phyloP scores from a whole-genome alignment of 768 basidiomycete species.

The Auriscalpium microsporum region DNA sequence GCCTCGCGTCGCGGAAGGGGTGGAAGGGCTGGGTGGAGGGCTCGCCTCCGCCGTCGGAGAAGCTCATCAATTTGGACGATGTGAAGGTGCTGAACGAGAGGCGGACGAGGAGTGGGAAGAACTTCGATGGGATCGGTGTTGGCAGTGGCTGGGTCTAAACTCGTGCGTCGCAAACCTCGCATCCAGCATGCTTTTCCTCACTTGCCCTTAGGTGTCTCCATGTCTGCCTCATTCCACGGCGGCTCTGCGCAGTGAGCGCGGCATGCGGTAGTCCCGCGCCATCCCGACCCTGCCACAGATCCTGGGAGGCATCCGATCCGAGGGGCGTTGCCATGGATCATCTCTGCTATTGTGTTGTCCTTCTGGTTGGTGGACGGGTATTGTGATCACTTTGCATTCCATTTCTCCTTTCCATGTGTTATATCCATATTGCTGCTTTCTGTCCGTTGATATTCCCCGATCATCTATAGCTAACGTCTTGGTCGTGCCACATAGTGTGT shows the following conservation, averaged over 20 bases:
- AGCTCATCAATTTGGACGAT: slow-evolving; percentile 73
- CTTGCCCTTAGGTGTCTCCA: slow-evolving; percentile 14
- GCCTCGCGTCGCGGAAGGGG: slow-evolving; percentile 61
- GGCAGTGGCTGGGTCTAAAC: slow-evolving; percentile 74
- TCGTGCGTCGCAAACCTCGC: slow-evolving; percentile 28
- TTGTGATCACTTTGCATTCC: too few species aligned
- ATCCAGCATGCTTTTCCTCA: slow-evolving; percentile 45
- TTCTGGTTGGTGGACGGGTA: too few species aligned
- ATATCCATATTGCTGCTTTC: background rate
- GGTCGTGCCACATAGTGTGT: background rate
- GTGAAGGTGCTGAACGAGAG: slow-evolving; percentile 65
- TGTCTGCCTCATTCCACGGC: background rate
- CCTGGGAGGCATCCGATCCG: too few species aligned
- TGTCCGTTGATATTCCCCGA: background rate
- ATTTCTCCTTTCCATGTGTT: background rate
- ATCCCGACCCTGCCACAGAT: background rate
- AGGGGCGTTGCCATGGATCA: too few species aligned
- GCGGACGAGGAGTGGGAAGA: slow-evolving; percentile 76
- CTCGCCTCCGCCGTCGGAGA: slow-evolving; percentile 70
- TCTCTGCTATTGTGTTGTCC: slow-evolving; percentile 5
- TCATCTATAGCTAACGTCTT: background rate
- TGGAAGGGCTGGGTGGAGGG: slow-evolving; percentile 93
- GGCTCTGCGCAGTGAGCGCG: background rate
- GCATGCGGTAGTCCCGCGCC: slow-evolving; percentile 1
- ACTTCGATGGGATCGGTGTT: slow-evolving; percentile 74